Evolutionary conservation across 2,329 filamentous ascomycete species (phyloP).

Genomic region (Fusarium dimerum): DNA sequence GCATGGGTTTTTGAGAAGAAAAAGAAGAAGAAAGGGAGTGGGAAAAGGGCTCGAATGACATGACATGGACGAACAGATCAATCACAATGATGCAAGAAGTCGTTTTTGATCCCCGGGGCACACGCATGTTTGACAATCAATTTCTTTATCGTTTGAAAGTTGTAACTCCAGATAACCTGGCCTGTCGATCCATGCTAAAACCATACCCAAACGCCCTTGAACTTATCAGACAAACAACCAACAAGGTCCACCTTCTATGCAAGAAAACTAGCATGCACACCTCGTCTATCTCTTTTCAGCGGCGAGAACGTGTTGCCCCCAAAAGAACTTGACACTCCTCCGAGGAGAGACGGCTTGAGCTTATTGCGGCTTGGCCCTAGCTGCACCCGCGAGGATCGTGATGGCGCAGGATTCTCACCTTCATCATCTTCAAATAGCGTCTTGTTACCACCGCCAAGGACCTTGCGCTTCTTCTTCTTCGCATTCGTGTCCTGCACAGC

Average conservation of each 20-base stretch:
- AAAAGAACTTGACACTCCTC: slow-evolving; percentile 48
- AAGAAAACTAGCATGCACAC: slow-evolving; percentile 62
- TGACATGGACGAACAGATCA: too few species aligned
- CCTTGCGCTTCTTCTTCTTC: slow-evolving; percentile 73
- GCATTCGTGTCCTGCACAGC: slow-evolving; percentile 36
- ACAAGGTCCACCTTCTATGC: slow-evolving; percentile 31
- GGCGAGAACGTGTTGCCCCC: slow-evolving; percentile 64
- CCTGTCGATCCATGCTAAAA: not conserved
- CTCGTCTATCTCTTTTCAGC: slow-evolving; percentile 68
- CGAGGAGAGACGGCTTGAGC: slow-evolving; percentile 39
- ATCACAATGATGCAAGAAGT: too few species aligned
- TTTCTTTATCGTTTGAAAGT: not conserved
- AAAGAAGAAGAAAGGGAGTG: too few species aligned
- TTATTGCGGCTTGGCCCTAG: slow-evolving; percentile 27
- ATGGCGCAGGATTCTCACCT: slow-evolving; percentile 53
- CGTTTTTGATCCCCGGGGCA: too few species aligned
- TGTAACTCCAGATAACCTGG: not conserved
- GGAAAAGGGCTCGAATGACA: too few species aligned
- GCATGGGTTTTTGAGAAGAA: too few species aligned
- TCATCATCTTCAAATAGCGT: slow-evolving; percentile 72
- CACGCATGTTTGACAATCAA: not conserved
- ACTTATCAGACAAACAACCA: not conserved
- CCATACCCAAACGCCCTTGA: not conserved
- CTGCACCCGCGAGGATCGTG: slow-evolving; percentile 36
- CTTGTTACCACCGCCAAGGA: slow-evolving; percentile 62